Evolutionary conservation across 2,329 filamentous ascomycete genomes (phyloP), one percentile per base, ranked within the genome.

Genomic region (Penicillium decumbens): DNA sequence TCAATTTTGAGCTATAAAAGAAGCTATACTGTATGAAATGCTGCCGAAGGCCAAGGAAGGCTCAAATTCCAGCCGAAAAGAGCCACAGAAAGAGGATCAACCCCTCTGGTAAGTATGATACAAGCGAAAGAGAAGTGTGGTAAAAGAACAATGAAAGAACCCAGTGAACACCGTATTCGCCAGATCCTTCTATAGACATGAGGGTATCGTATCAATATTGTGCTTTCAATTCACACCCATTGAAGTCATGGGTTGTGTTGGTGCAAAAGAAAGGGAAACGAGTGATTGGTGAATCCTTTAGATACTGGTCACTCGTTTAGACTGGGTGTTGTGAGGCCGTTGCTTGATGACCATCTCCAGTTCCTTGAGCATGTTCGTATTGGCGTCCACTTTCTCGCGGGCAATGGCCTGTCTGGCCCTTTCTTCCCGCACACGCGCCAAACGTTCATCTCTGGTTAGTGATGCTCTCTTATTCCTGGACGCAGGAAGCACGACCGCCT

Each of bases 331-430:
- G 39, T 65, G 68, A 15, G 77, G 76, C 50, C 78, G 69, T 58
- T 81, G 71, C 58, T 80, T 82, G 67, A 97, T 95, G 52, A 98
- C 83, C 54, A 88, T 92, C 74, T 96, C 89, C 50, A 98, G 77
- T 72, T 98, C 93, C 55, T 87, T 84, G 55, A 98, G 79, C 89
- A 98, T 95, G 60, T 87, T 89, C 38, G 84, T 88, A 55, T 84
- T 95, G 9, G 89, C 87, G 54, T 96, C 89, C 39, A 83, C 76
- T 64, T 87, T 86, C 60, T 91, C 88, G 47, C 84, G 82, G 35
- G 84, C 75, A 35, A 82, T 77, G 18, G 87, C 85, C 65, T 88
- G 87, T 55, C 81, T 82, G 46, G 83, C 84, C 49, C 92, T 81
- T 39, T 97, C 92, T 65, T 95, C 91, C 61, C 87, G 86, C 76